phyloP scores from a whole-genome alignment of 2,329 filamentous ascomycete genomes.

The Didymellaceae sp. region DNA sequence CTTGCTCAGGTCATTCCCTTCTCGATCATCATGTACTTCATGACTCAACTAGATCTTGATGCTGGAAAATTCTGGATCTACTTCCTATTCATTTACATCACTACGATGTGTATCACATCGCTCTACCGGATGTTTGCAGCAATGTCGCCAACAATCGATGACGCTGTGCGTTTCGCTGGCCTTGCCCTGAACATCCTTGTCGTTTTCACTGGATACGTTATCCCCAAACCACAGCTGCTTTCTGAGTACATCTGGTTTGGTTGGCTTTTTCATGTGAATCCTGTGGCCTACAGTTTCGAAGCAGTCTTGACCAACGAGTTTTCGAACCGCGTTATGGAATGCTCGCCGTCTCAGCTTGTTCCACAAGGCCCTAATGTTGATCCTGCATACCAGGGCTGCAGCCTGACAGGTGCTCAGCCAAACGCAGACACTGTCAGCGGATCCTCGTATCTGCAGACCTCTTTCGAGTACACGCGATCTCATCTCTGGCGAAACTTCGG shows the following conservation, averaged over 20 bases:
- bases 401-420: conserved; percentile 63
- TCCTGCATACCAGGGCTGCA: conserved; percentile 66
- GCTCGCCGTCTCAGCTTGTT: conserved; percentile 64
- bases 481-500: conserved; percentile 78
- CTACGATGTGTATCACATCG: conserved; percentile 66
- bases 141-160: conserved; percentile 68
- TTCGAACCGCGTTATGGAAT: conserved; percentile 62
- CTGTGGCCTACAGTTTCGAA: conserved; percentile 68
- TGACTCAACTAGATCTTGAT: conserved; percentile 64
- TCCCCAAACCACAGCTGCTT: conserved; percentile 67
- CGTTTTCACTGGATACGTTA: conserved; percentile 72
- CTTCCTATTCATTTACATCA: conserved; percentile 68
- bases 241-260: conserved; percentile 69
- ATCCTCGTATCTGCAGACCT: conserved; percentile 59
- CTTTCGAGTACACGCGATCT: conserved; percentile 63
- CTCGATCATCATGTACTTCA: conserved; percentile 69
- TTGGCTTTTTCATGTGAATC: conserved; percentile 54
- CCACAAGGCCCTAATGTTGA: conserved; percentile 63
- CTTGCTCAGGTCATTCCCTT: conserved; percentile 66
- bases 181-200: conserved; percentile 67
- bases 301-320: conserved; percentile 73
- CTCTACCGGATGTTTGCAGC: conserved; percentile 72
- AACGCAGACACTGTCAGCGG: conserved; percentile 61
- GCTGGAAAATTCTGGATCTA: conserved; percentile 71
- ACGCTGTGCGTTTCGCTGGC: conserved; percentile 69